Evolutionary conservation across 164 flowering plant genomes (phyloP).

Genomic region (Tinospora cordifolia): DNA sequence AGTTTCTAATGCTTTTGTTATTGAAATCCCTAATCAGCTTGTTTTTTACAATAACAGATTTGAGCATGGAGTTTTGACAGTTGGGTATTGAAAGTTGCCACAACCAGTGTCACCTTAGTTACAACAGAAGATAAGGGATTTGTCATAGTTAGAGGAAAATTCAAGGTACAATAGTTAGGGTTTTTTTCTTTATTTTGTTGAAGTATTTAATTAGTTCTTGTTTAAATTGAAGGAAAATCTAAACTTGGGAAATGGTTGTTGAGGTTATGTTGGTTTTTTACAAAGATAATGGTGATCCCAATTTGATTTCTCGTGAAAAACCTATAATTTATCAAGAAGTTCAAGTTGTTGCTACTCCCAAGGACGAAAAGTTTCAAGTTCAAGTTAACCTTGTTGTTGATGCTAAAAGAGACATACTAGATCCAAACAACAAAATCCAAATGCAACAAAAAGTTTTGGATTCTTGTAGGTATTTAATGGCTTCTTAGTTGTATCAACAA

Average conservation of each 20-base stretch:
- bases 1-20: slow-evolving; percentile 17
- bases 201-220: neutral
- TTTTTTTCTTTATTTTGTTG: neutral
- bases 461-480: slow-evolving; percentile 2
- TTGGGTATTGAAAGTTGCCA: slow-evolving; percentile 33
- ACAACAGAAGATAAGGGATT: slow-evolving; percentile 37
- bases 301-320: slow-evolving; percentile 39
- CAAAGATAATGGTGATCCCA: slow-evolving; percentile 57
- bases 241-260: slow-evolving; percentile 18
- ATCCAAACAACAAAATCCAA: slow-evolving; percentile 45
- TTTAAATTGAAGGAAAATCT: neutral
- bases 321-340: slow-evolving; percentile 56
- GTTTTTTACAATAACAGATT: slow-evolving; percentile 76
- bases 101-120: slow-evolving; percentile 23
- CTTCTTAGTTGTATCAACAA: neutral
- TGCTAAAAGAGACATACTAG: slow-evolving; percentile 33
- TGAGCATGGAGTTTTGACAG: slow-evolving; percentile 48
- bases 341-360: slow-evolving; percentile 33
- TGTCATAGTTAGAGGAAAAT: slow-evolving; percentile 38
- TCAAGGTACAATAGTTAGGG: slow-evolving; percentile 21
- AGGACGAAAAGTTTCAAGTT: slow-evolving; percentile 27
- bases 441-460: slow-evolving; percentile 23
- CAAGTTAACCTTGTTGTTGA: slow-evolving; percentile 29
- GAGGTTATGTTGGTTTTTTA: slow-evolving; percentile 9
- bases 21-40: slow-evolving; percentile 42